Base-by-base conservation (phyloP, 176 grass and related monocot species). In the Thalia dealbata region DNA sequence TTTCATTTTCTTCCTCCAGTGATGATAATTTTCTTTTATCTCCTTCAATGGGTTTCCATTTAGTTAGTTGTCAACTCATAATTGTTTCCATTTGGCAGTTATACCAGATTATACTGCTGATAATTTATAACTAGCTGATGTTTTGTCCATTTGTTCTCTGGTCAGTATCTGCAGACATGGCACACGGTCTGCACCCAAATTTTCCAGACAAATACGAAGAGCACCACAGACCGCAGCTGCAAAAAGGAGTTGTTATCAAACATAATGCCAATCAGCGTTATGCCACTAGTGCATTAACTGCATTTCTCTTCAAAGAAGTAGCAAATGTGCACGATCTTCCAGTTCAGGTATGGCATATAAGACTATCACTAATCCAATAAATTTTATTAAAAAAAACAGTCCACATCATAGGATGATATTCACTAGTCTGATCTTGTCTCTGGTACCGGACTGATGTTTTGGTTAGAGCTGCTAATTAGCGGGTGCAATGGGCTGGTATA, bases 281-380 rank as follows among this genome's bases (percentile, higher is more conserved):
- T 82, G 89, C 92, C 44, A 96, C 92, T 35, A 96, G 92, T 87
- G 86, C 80, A 80, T 75, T 96, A 61, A 96, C 92, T 64, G 87
- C 89, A 75, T 96, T 96, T 73, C 92, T 96, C 19, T 96, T 96
- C 80, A 96, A 87, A 79, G 89, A 92, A 96, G 81, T 96, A 78
- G 86, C 89, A 26, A 72, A 86, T 76, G 69, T 80, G 63, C 84
- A 92, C 79, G 83, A 89, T 66, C 89, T 96, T 83, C 84, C 86
- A 1, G 64, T 96, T 82, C 92, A 96, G 92, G 92, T 96, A 77
- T 59, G 71, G 10, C 18, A 3, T 0, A 41, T 24, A 21, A 21
- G 41, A 64, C 15, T 76, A 41, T 66, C 24, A 77, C 52, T 67
- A 13, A 52, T 76, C n/a, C n/a, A 52, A 22, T 51, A 0, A 18